A percentile compares a stretch with the other conserved stretches of the same genome.
Conservation (phyloP, 2,329 filamentous ascomycete species). For the Neofusicoccum sp. region DNA sequence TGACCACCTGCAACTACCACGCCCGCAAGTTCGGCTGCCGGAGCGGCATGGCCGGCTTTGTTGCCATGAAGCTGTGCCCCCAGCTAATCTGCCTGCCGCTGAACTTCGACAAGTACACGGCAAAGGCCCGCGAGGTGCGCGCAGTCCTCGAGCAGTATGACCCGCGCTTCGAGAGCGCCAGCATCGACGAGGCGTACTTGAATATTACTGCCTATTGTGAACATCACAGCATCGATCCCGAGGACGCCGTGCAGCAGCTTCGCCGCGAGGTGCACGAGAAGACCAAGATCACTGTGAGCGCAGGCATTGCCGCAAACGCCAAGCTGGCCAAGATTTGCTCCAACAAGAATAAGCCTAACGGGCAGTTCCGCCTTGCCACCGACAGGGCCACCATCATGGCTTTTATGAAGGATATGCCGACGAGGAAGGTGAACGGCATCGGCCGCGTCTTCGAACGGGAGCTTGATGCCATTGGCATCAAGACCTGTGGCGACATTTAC, state of each 20-base stretch:
- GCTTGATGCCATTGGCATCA: conserved; percentile 80
- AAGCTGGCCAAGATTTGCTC: conserved; percentile 94
- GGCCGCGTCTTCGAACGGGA: conserved; percentile 91
- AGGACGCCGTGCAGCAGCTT: conserved; percentile 74
- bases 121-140: conserved; percentile 85
- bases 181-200: conserved; percentile 93
- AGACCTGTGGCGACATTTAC: conserved; percentile 86
- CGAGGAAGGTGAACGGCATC: conserved; percentile 92
- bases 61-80: conserved; percentile 91
- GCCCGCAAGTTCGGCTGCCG: conserved; percentile 87
- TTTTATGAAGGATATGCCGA: conserved; percentile 81
- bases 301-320: conserved; percentile 89
- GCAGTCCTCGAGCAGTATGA: conserved; percentile 84
- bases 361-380: conserved; percentile 74
- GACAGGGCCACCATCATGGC: conserved; percentile 73
- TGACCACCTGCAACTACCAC: conserved; percentile 80
- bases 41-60: conserved; percentile 94
- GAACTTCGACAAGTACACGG: conserved; percentile 86
- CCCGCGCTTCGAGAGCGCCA: conserved; percentile 84
- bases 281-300: conserved; percentile 84
- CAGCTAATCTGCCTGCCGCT: conserved; percentile 76
- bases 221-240: conserved; percentile 65
- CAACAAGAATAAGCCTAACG: conserved; percentile 95
- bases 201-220: conserved; percentile 86
- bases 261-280: conserved; percentile 71